Evolutionary conservation across 495 filamentous ascomycete genomes (phyloP).

Genomic region (Xylaria intraflava): DNA sequence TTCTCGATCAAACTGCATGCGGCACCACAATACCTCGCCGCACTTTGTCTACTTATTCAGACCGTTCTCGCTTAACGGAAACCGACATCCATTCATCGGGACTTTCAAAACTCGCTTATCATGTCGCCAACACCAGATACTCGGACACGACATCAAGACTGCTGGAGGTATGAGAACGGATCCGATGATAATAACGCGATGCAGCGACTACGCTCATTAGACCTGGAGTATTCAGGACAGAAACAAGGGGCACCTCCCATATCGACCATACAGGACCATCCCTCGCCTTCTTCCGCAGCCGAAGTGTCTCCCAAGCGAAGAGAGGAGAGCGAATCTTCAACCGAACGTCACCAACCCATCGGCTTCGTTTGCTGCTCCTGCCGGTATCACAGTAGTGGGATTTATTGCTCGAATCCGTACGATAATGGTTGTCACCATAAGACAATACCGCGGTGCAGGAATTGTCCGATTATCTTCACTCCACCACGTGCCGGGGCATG

Average conservation of each 20-base stretch:
- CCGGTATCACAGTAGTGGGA: conserved; percentile 4
- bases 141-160: not conserved
- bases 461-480: conserved; percentile 8
- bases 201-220: not conserved
- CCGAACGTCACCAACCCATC: conserved; percentile 2
- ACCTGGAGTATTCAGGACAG: not conserved
- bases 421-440: not conserved
- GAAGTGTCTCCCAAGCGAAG: not conserved
- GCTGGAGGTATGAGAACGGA: not conserved
- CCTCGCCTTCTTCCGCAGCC: not conserved
- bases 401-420: conserved; percentile 5
- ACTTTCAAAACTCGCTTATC: not conserved
- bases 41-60: not conserved
- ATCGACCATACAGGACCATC: not conserved
- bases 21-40: not conserved
- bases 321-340: not conserved
- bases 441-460: not conserved
- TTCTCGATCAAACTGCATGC: not conserved
- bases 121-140: not conserved
- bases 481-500: not conserved
- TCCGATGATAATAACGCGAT: not conserved
- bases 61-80: too few relatives aligned
- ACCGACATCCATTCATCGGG: not conserved
- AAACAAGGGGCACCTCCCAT: not conserved
- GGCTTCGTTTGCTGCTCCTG: conserved; percentile 8